Percentiles rank a stretch among this genome's conserved stretches.
These are phyloP conservation scores for Suhomyces choctaworum DNA, from an alignment of 1,139 yeast genomes.

Conservation along the genomic window DNA sequence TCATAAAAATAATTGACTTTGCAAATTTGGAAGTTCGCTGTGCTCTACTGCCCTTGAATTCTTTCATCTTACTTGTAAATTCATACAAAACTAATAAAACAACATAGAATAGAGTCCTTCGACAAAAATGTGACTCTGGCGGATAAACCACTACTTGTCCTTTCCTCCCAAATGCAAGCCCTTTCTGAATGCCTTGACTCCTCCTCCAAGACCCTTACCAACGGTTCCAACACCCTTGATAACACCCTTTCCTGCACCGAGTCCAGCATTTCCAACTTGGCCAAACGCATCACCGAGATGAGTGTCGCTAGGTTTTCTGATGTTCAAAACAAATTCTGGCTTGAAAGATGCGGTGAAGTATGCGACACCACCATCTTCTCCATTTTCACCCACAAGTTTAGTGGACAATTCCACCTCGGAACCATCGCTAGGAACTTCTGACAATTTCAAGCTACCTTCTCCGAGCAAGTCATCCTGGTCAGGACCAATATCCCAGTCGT, in stretches of 20 bases:
- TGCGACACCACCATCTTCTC: slow-evolving; percentile 61
- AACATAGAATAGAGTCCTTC: neutral
- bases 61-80: too few species aligned
- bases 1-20: too few species aligned
- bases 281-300: slow-evolving; percentile 37
- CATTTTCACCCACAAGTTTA: slow-evolving; percentile 57
- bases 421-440: slow-evolving; percentile 59
- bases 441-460: slow-evolving; percentile 56
- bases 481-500: slow-evolving; percentile 93
- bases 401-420: slow-evolving; percentile 52
- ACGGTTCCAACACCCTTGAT: slow-evolving; percentile 43
- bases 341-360: slow-evolving; percentile 61
- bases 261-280: slow-evolving; percentile 29
- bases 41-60: too few species aligned
- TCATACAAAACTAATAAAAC: slow-evolving; percentile 2
- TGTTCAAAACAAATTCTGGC: slow-evolving; percentile 64
- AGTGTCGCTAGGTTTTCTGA: slow-evolving; percentile 39
- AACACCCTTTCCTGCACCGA: slow-evolving; percentile 48
- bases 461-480: slow-evolving; percentile 84
- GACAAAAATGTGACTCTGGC: slow-evolving; percentile 3
- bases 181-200: slow-evolving; percentile 38
- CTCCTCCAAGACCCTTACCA: slow-evolving; percentile 42
- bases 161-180: slow-evolving; percentile 35
- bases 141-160: slow-evolving; percentile 10
- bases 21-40: too few species aligned